Conservation (phyloP, 345 rosid genomes). For the Sapria himalayana region DNA sequence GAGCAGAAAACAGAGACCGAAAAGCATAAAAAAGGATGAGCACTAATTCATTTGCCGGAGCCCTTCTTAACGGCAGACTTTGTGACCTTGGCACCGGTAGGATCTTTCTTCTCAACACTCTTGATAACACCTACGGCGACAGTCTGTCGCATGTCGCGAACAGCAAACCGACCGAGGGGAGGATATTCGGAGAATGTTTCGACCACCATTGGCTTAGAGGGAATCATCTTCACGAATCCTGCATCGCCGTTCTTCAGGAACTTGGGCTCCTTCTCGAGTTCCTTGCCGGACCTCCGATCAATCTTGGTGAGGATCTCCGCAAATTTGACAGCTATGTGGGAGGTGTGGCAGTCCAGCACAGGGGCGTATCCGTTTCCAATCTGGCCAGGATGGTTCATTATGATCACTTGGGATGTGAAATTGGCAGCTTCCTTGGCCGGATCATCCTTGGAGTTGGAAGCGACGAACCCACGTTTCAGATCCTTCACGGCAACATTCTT, state of each 20-base stretch:
- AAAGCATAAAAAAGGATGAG: conserved; percentile 3
- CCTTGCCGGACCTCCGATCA: conserved; percentile 63
- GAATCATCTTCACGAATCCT: conserved; percentile 63
- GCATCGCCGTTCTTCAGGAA: conserved; percentile 78
- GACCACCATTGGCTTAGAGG: conserved; percentile 84
- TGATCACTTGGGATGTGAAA: conserved; percentile 72
- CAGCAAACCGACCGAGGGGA: conserved; percentile 78
- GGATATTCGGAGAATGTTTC: conserved; percentile 70
- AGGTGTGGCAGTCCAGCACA: conserved; percentile 68
- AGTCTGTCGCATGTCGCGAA: conserved; percentile 85
- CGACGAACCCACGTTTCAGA: conserved; percentile 63
- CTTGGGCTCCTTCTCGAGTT: conserved; percentile 72
- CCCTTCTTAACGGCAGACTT: conserved; percentile 80
- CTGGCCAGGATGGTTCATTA: conserved; percentile 93
- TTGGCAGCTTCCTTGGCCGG: conserved; percentile 62
- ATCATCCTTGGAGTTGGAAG: conserved; percentile 80
- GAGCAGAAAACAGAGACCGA: conserved; percentile 3
- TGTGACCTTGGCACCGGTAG: conserved; percentile 62
- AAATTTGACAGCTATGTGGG: conserved; percentile 68
- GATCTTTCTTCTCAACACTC: conserved; percentile 77
- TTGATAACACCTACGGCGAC: conserved; percentile 82
- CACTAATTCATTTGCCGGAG: background rate
- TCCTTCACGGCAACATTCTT: conserved; percentile 82
- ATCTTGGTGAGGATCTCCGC: conserved; percentile 49
- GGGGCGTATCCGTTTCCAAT: conserved; percentile 83